Evolutionary conservation across 2,329 filamentous ascomycete genomes (phyloP).

Genomic region (Sclerotinia subarctica): DNA sequence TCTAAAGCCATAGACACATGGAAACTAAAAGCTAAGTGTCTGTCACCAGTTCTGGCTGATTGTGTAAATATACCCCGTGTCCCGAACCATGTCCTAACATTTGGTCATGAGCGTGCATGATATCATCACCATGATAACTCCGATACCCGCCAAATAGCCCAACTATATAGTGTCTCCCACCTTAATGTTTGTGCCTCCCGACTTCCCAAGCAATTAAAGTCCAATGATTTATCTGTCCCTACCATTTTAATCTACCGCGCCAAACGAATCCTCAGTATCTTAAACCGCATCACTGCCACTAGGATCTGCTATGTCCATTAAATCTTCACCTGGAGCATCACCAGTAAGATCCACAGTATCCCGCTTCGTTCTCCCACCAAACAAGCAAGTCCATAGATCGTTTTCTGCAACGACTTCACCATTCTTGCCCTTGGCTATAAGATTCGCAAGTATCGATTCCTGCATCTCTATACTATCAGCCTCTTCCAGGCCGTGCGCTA

Average conservation of each 20-base stretch:
- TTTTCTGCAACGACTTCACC: conserved; percentile 77
- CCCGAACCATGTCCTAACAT: neutral
- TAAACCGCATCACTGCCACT: neutral
- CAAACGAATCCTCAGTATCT: no score
- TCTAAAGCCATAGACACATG: neutral
- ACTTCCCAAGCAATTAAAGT: neutral
- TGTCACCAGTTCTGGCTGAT: neutral
- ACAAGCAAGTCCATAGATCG: conserved; percentile 87
- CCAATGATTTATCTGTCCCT: neutral
- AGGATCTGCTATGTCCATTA: neutral
- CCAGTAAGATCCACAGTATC: neutral
- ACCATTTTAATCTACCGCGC: neutral
- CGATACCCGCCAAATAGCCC: neutral
- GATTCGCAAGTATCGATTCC: conserved; percentile 62
- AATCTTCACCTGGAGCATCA: neutral
- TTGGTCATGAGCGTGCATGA: no score
- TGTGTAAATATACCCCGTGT: neutral
- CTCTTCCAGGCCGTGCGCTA: conserved; percentile 67
- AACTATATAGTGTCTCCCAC: neutral
- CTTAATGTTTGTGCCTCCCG: neutral
- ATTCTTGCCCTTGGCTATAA: conserved; percentile 68
- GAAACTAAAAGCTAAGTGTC: neutral
- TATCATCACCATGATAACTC: neutral
- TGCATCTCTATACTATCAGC: conserved; percentile 85
- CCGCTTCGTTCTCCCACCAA: conserved; percentile 49